A percentile compares a stretch with the other conserved stretches of the same genome.
phyloP scores from a whole-genome alignment of 192 early-diverging fungal species.

The Phycomyces blakesleeanus region DNA sequence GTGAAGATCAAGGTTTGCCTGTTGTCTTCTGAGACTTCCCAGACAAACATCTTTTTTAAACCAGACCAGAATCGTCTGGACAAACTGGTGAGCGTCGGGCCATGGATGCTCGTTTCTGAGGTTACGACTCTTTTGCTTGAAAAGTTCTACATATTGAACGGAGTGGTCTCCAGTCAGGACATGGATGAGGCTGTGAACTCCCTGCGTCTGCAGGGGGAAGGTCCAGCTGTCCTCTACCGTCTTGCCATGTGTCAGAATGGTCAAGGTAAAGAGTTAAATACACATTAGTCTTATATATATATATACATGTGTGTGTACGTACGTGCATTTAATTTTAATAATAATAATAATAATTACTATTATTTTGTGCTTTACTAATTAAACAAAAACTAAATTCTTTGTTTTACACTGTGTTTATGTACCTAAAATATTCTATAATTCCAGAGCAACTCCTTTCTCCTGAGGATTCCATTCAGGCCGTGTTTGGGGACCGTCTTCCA shows the following conservation, averaged over 20 bases:
- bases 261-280: slow-evolving; percentile 20
- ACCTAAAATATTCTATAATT: not conserved
- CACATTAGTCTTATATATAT: too few species aligned
- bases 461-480: slow-evolving; percentile 13
- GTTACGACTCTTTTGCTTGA: slow-evolving; percentile 42
- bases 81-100: slow-evolving; percentile 21
- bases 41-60: not conserved
- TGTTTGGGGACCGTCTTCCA: slow-evolving; percentile 13
- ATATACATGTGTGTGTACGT: too few species aligned
- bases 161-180: not conserved
- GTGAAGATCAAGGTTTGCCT: slow-evolving; percentile 24
- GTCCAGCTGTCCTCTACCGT: slow-evolving; percentile 14
- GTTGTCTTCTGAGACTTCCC: not conserved
- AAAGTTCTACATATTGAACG: slow-evolving; percentile 32
- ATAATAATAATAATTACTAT: not conserved
- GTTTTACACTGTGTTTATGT: too few species aligned
- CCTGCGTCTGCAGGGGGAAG: slow-evolving; percentile 16
- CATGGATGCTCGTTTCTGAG: slow-evolving; percentile 35
- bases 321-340: not conserved
- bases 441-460: slow-evolving; percentile 17
- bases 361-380: not conserved
- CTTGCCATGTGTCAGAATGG: slow-evolving; percentile 16
- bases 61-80: not conserved
- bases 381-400: slow-evolving; percentile 1
- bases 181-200: not conserved